Conservation (phyloP, 768 basidiomycete species). For the Mycena polygramma region DNA sequence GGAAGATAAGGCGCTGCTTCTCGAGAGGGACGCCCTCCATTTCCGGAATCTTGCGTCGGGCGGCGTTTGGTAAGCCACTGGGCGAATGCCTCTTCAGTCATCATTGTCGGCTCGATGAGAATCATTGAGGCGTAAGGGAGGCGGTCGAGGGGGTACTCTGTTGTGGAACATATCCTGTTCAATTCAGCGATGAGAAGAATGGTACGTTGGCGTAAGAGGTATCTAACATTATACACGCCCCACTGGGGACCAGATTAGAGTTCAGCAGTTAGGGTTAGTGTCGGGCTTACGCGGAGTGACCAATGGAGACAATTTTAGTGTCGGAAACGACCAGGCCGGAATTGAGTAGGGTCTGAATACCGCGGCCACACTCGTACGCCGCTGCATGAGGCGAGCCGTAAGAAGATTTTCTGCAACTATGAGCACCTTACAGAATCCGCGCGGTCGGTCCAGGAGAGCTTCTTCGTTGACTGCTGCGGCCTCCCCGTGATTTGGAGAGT, state of each 20-base stretch:
- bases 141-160: neutral
- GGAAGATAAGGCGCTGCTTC: no score
- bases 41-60: neutral
- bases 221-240: conserved; percentile 10
- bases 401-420: no score
- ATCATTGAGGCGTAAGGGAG: conserved; percentile 9
- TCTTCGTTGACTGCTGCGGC: conserved; percentile 4
- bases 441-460: neutral
- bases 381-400: neutral
- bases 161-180: neutral
- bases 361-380: conserved; percentile 1
- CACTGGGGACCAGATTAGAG: neutral
- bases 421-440: conserved; percentile 6
- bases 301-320: neutral
- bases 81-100: neutral
- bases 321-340: neutral
- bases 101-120: conserved; percentile 9
- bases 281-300: conserved; percentile 1
- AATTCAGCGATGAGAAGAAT: neutral
- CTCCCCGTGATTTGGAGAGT: conserved; percentile 5
- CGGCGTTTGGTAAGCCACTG: neutral
- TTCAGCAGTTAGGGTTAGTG: no score
- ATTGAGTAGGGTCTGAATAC: neutral
- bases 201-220: neutral
- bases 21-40: no score